These are phyloP conservation scores for Schoenoplectus triqueter DNA, from an alignment of 202 grass and related monocot species.

Conservation along the genomic window DNA sequence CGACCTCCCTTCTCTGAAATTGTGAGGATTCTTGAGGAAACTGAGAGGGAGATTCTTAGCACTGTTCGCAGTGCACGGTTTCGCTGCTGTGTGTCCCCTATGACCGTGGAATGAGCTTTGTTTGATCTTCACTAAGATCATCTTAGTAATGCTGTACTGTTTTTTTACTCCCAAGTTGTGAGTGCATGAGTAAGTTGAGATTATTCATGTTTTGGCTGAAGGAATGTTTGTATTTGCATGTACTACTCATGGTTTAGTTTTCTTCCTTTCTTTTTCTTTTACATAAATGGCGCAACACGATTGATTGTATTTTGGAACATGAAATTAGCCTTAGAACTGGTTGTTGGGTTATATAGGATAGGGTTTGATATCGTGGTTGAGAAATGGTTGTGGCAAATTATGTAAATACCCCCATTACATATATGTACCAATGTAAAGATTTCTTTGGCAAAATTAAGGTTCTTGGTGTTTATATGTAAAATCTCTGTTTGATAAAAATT, in stretches of 20 bases:
- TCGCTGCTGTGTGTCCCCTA: slow-evolving; percentile 88
- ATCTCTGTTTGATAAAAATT: not conserved
- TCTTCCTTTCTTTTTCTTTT: not conserved
- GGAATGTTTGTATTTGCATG: slow-evolving; percentile 34
- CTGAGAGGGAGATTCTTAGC: slow-evolving; percentile 79
- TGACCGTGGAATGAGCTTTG: slow-evolving; percentile 74
- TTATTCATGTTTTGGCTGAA: slow-evolving; percentile 4
- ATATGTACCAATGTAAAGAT: slow-evolving; percentile 31
- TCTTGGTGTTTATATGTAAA: slow-evolving; percentile 30
- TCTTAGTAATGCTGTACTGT: not conserved
- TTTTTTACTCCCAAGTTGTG: slow-evolving; percentile 10
- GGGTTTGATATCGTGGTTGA: slow-evolving; percentile 18
- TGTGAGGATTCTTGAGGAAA: slow-evolving; percentile 78
- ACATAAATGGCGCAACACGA: slow-evolving; percentile 9
- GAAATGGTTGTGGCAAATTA: slow-evolving; percentile 31
- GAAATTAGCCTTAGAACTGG: slow-evolving; percentile 9
- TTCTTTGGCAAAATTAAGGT: slow-evolving; percentile 19
- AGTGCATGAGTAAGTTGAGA: slow-evolving; percentile 26
- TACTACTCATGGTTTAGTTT: slow-evolving; percentile 10
- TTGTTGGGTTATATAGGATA: slow-evolving; percentile 19
- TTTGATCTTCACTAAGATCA: not conserved
- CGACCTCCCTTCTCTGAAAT: slow-evolving; percentile 87
- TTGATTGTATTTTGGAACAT: slow-evolving; percentile 26
- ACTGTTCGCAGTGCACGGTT: slow-evolving; percentile 91
- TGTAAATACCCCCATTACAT: slow-evolving; percentile 32